Base-by-base conservation (phyloP, 208 protist species). In the Leishmania braziliensis region DNA sequence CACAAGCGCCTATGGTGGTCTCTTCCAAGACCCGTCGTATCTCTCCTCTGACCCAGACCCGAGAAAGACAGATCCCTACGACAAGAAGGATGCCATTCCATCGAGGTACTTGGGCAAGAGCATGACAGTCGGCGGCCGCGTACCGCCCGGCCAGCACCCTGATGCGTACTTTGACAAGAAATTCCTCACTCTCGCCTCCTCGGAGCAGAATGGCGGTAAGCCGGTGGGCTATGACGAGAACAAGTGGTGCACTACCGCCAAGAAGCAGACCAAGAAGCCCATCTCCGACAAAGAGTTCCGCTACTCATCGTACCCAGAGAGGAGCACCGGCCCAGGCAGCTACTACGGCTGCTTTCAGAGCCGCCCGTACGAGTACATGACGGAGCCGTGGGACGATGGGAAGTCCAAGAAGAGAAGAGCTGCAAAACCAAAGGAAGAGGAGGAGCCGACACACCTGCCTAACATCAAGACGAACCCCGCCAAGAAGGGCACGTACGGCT, bases 401-500 rank as follows among this genome's bases (percentile, higher is more conserved):
- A 87, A 78, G 77, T 83, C 83, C 43, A 87, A 88, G 73, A 86
- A 86, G 75, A 86, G 79, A 58, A 84, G 82, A 58, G 69, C 1
- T 18, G 23, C 66, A 51, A 39, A 62, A 26, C 51, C 14, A 8
- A 9, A 12, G 33, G 51, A 65, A 51, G 88, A 87, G 58, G 60
- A 79, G 46, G 43, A 43, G 29, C 85, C 86, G 75, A 72, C 63
- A 26, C 51, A 84, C n/a, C 84, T 96, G 66, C 92, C 92, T 0
- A 97, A 97, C 79, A 90, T 97, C 80, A 95, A 94, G 73, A 96
- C 94, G 12, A 88, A 87, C 53, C 93, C 86, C 0, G 9, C 83
- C 2, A 96, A 96, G 84, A 97, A 95, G 86, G 94, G 94, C 53
- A 96, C 93, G 16, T 97, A 95, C 78, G 94, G 94, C 72, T 83